Evolutionary conservation across 306 rosid genomes (phyloP).

Genomic region (Cucurbita moschata): DNA sequence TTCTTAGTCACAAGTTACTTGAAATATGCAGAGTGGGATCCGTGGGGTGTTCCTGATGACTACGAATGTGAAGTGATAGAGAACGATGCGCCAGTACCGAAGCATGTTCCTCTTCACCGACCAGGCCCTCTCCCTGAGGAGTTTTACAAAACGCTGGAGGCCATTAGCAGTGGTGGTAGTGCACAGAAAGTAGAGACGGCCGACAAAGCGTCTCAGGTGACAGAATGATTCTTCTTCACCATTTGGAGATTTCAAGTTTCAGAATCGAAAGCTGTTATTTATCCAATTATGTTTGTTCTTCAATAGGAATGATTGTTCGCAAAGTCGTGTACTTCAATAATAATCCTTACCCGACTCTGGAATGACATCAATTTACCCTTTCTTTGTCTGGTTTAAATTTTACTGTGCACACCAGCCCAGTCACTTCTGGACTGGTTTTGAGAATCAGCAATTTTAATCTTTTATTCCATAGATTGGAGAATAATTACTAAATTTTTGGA

Average conservation of each 20-base stretch:
- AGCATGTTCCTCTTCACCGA: constrained; percentile 68
- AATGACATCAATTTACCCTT: neutral
- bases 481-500: too few relatives aligned
- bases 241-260: constrained; percentile 19
- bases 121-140: constrained; percentile 76
- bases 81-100: constrained; percentile 81
- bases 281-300: constrained; percentile 11
- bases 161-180: constrained; percentile 8
- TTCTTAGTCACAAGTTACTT: neutral
- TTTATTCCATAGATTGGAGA: too few relatives aligned
- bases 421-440: neutral
- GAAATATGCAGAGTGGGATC: constrained; percentile 60
- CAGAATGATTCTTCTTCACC: constrained; percentile 21
- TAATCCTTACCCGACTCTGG: constrained; percentile 7
- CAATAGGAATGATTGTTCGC: constrained; percentile 12
- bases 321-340: constrained; percentile 15
- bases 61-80: constrained; percentile 73
- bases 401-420: neutral
- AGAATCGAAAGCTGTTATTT: constrained; percentile 4
- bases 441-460: neutral
- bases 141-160: constrained; percentile 44
- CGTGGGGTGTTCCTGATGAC: constrained; percentile 89
- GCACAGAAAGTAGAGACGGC: constrained; percentile 21
- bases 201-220: constrained; percentile 25
- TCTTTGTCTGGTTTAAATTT: neutral